Percentiles rank a stretch among this genome's conserved stretches.
These are phyloP conservation scores for Wickerhamomyces rabaulensis DNA, from an alignment of 805 yeast genomes.

Conservation along the genomic window DNA sequence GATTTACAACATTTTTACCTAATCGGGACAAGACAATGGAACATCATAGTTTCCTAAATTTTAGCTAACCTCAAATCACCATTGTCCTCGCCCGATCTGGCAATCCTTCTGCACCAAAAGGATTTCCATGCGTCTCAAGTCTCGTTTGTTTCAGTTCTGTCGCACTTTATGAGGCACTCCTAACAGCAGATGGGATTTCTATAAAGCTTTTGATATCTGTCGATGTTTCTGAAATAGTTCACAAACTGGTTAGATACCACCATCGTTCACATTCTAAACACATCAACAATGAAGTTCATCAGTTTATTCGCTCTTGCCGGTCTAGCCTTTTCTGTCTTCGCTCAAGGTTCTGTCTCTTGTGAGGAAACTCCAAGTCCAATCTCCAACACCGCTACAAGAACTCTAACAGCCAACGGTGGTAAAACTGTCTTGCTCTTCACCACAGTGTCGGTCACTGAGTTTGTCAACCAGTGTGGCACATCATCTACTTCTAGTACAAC, in stretches of 20 bases:
- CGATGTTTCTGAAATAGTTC: neutral
- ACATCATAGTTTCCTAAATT: neutral
- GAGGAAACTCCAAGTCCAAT: conserved; percentile 5
- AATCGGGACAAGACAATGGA: neutral
- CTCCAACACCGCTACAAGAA: conserved; percentile 3
- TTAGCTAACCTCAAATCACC: neutral
- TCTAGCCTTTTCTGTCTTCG: neutral
- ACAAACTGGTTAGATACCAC: neutral
- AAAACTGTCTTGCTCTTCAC: neutral
- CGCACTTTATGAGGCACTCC: neutral
- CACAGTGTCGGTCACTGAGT: conserved; percentile 2
- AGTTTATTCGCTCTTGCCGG: neutral
- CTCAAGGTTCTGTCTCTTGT: conserved; percentile 6
- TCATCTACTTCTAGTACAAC: neutral
- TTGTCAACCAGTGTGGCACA: neutral
- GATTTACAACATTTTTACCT: no score
- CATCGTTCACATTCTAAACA: neutral
- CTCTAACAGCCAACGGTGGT: neutral
- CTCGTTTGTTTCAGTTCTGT: neutral
- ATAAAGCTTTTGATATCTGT: neutral
- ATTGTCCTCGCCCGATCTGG: neutral
- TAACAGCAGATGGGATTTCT: neutral
- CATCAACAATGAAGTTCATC: conserved; percentile 1
- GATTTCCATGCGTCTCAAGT: neutral
- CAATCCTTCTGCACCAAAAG: neutral